A percentile compares a stretch with the other conserved stretches of the same genome.
Conservation (phyloP, 2,329 filamentous ascomycete species). For the Cladophialophora psammophila region DNA sequence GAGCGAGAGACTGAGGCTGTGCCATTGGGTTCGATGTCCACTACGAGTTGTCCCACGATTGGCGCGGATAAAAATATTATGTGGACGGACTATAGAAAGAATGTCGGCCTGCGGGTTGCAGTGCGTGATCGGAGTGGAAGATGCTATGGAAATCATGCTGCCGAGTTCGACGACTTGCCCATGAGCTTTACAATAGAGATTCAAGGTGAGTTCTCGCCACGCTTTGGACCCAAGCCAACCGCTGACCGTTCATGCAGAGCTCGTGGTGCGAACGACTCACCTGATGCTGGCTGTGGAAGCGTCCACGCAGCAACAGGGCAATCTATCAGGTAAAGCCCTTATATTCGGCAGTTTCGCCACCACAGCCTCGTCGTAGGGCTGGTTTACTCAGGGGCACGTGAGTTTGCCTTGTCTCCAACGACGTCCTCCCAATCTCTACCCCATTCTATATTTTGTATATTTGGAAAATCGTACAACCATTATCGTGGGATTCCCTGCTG, state of each 20-base stretch:
- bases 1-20: conserved; percentile 39
- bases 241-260: conserved; percentile 58
- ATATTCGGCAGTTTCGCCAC: conserved; percentile 47
- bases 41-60: conserved; percentile 27
- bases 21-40: conserved; percentile 32
- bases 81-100: conserved; percentile 70
- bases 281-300: conserved; percentile 72
- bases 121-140: conserved; percentile 62
- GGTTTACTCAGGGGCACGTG: conserved; percentile 10
- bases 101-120: conserved; percentile 73
- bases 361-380: conserved; percentile 37
- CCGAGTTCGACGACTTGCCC: conserved; percentile 64
- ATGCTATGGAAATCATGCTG: conserved; percentile 21
- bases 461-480: too few relatives aligned
- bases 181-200: conserved; percentile 75
- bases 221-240: neutral
- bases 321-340: conserved; percentile 70
- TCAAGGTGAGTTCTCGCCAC: conserved; percentile 63
- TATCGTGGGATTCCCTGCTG: neutral
- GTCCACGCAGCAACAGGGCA: conserved; percentile 66
- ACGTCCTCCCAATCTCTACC: neutral
- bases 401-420: neutral
- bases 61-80: conserved; percentile 59
- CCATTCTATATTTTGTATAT: neutral
- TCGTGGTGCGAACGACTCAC: conserved; percentile 69